Evolutionary conservation across 2,329 filamentous ascomycete species (phyloP), one percentile per base, ranked within the genome.

Genomic region (Golovinomyces cichoracearum): DNA sequence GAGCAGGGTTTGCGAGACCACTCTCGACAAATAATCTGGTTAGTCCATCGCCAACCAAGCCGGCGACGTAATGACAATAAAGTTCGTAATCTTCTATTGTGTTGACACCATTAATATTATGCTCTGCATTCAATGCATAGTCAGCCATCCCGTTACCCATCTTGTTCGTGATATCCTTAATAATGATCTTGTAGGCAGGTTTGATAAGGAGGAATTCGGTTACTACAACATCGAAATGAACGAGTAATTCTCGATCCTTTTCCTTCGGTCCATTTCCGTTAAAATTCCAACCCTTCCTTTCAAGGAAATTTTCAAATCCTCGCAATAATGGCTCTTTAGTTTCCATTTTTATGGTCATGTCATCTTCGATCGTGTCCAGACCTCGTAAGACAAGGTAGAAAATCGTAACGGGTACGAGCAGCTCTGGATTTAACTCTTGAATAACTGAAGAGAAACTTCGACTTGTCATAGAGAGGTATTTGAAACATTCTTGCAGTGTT

Each of bases 81-180:
- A 86, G 68, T 66, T 98, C 86, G 63, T 95, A 98, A 57, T 95
- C 86, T 48, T 79, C 72, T 56, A 93, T 66, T 0, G 82, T 88
- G 60, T 84, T 72, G 51, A 95, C 79, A 45, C 84, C 84, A 51
- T 84, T 76, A 54, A 73, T 68, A 57, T 85, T 83, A 64, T 81
- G 73, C 57, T 90, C 83, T 13, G 83, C 78, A 58, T 92, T 90
- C 56, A 81, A 70, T 37, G 75, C 82, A 62, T 93, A 98, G 65
- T 98, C 88, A 25, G 90, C 90, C 90, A 98, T 98, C 56, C 90
- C 90, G 60, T 95, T 86, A 54, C 86, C 88, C 90, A 98, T 98
- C 66, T 84, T 82, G 60, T 78, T 69, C 27, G 85, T 84, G 60
- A 95, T 93, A 57, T 95, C 88, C 64, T 80, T 79, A 65, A 98